A percentile compares a stretch with the other conserved stretches of the same genome.
Conservation (phyloP, 78 protist genomes). For the Blattamonas nauphoetae region DNA sequence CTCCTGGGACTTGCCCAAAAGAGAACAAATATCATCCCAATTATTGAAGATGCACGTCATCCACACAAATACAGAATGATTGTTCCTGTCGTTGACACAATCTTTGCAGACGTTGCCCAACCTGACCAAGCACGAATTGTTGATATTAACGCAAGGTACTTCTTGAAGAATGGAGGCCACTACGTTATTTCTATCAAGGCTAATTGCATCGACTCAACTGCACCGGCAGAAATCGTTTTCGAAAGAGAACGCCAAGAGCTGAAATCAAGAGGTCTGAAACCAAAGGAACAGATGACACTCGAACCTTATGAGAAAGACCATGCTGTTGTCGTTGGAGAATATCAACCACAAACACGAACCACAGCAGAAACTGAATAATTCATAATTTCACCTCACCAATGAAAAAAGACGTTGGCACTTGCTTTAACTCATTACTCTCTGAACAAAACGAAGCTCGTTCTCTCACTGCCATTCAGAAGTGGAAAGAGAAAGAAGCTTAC, state of each 20-base stretch:
- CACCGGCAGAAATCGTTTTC: slow-evolving; percentile 77
- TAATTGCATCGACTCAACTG: slow-evolving; percentile 97
- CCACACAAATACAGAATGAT: slow-evolving; percentile 86
- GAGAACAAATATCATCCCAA: slow-evolving; percentile 96
- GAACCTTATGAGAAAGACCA: slow-evolving; percentile 99
- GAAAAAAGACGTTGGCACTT: no score
- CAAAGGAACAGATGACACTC: slow-evolving; percentile 77
- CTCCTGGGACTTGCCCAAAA: slow-evolving; percentile 92
- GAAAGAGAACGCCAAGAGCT: slow-evolving; percentile 79
- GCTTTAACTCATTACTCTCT: no score
- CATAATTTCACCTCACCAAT: no score
- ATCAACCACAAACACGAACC: no score
- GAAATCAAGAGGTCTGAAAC: slow-evolving; percentile 62
- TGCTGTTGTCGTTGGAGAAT: slow-evolving; percentile 83
- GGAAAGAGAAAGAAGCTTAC: no score
- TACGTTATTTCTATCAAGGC: slow-evolving; percentile 98
- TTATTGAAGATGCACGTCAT: slow-evolving; percentile 97
- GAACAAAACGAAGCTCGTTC: no score
- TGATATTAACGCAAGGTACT: slow-evolving; percentile 89
- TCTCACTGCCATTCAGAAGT: no score
- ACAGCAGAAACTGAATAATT: no score
- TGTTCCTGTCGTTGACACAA: slow-evolving; percentile 85
- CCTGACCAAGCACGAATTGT: slow-evolving; percentile 99
- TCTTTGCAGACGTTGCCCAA: slow-evolving; percentile 99
- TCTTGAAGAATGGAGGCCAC: slow-evolving; percentile 97